These are phyloP conservation scores for Epichloe scottii DNA, from an alignment of 2,329 filamentous ascomycete species.

Conservation along the genomic window DNA sequence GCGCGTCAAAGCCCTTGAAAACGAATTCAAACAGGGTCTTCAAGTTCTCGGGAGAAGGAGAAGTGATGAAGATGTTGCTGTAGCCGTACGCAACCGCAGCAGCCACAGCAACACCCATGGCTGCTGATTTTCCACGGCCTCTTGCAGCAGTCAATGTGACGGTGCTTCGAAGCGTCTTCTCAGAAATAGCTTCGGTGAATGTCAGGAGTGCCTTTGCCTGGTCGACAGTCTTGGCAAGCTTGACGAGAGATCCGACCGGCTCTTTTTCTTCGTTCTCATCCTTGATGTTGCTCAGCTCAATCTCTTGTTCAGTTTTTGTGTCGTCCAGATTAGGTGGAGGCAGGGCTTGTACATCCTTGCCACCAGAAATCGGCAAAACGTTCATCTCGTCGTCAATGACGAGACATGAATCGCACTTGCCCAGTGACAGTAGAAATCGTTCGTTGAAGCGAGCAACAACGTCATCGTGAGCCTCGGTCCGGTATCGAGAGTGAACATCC, in stretches of 20 bases:
- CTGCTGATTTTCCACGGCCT: constrained; percentile 94
- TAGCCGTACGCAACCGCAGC: constrained; percentile 93
- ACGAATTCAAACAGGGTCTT: constrained; percentile 98
- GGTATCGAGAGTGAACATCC: constrained; percentile 94
- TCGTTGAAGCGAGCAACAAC: constrained; percentile 96
- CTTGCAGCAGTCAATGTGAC: constrained; percentile 86
- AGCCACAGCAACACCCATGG: constrained; percentile 85
- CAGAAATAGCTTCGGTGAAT: constrained; percentile 89
- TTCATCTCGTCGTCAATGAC: constrained; percentile 98
- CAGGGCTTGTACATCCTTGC: constrained; percentile 74
- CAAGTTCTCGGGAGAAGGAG: constrained; percentile 92
- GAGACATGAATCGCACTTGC: constrained; percentile 87
- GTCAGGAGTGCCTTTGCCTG: constrained; percentile 95
- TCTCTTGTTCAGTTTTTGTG: constrained; percentile 55
- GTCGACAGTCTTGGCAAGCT: constrained; percentile 79
- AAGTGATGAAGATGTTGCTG: constrained; percentile 98
- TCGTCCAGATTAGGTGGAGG: constrained; percentile 65
- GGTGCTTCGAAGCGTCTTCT: constrained; percentile 89
- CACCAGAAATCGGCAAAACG: constrained; percentile 90
- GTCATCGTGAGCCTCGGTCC: constrained; percentile 91
- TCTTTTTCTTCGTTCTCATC: constrained; percentile 75
- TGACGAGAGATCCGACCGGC: constrained; percentile 72
- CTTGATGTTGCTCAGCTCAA: constrained; percentile 77
- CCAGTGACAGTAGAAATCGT: constrained; percentile 86
- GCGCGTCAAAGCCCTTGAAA: constrained; percentile 93